phyloP scores from a whole-genome alignment of 495 filamentous ascomycete genomes.

The Penicillium flavigenum region DNA sequence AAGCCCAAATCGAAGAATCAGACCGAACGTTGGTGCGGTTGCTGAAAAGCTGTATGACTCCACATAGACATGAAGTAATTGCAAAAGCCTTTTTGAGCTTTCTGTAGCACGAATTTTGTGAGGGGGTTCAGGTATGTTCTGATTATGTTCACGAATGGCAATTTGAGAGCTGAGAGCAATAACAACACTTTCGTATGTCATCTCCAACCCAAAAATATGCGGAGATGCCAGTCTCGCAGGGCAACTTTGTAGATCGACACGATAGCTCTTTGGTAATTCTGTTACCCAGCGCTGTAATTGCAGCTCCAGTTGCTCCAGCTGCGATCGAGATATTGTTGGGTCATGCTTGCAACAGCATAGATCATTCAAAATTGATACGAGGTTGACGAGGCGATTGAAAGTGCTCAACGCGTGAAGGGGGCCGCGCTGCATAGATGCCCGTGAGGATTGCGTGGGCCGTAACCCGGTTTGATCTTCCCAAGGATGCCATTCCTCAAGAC shows the following conservation, averaged over 20 bases:
- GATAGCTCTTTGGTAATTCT: conserved; percentile 36
- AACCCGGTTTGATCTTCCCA: conserved; percentile 54
- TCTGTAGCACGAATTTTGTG: conserved; percentile 32
- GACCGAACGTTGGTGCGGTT: conserved; percentile 38
- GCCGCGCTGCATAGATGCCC: conserved; percentile 43
- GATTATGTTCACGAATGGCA: conserved; percentile 29
- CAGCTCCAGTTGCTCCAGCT: conserved; percentile 37
- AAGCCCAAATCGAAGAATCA: conserved; percentile 32
- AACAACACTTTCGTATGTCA: conserved; percentile 39
- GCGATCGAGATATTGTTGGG: conserved; percentile 26
- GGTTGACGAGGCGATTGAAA: conserved; percentile 54
- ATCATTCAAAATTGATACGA: conserved; percentile 48
- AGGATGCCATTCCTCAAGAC: conserved; percentile 69
- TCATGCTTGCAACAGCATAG: conserved; percentile 35
- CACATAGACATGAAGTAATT: conserved; percentile 38
- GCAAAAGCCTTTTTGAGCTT: conserved; percentile 35
- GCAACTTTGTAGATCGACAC: conserved; percentile 33
- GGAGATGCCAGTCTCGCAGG: conserved; percentile 32
- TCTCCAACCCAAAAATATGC: conserved; percentile 43
- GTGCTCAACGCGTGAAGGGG: conserved; percentile 59
- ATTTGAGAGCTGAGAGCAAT: conserved; percentile 33
- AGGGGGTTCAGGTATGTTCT: conserved; percentile 24
- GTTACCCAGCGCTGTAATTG: conserved; percentile 41
- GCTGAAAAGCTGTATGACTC: conserved; percentile 42
- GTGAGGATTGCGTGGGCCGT: conserved; percentile 33